phyloP scores from a whole-genome alignment of 176 grass and related monocot genomes.

The Secale cereale region DNA sequence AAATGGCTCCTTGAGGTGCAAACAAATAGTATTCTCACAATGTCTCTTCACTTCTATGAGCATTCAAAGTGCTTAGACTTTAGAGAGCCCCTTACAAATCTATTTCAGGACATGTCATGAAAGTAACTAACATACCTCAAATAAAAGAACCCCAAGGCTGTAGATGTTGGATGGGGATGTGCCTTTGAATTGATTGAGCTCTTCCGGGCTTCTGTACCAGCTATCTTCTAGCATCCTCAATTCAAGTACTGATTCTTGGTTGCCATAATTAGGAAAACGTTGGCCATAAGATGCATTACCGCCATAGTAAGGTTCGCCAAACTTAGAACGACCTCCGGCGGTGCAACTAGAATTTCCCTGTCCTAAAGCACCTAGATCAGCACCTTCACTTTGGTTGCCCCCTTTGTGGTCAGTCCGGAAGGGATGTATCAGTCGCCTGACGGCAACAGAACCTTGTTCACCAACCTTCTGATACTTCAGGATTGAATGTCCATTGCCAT shows the following conservation, averaged over 20 bases:
- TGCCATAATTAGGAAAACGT: slow-evolving; percentile 25
- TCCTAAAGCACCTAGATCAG: slow-evolving; percentile 23
- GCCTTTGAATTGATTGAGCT: slow-evolving; percentile 36
- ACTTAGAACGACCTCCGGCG: slow-evolving; percentile 32
- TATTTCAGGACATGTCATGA: slow-evolving; percentile 1
- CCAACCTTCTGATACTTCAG: slow-evolving; percentile 71
- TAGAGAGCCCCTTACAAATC: slow-evolving; percentile 13
- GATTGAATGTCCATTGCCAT: slow-evolving; percentile 28
- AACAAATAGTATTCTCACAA: not conserved
- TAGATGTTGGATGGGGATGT: slow-evolving; percentile 74
- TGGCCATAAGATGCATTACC: slow-evolving; percentile 11
- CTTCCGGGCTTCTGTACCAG: slow-evolving; percentile 90
- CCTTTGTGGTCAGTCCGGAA: slow-evolving; percentile 36
- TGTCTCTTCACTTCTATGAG: slow-evolving; percentile 4
- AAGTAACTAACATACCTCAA: slow-evolving; percentile 68
- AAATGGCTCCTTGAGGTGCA: not conserved
- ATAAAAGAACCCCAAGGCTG: slow-evolving; percentile 93
- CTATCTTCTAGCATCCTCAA: slow-evolving; percentile 70
- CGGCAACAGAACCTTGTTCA: slow-evolving; percentile 28
- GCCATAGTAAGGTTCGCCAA: slow-evolving; percentile 9
- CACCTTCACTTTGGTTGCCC: slow-evolving; percentile 33
- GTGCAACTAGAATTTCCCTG: slow-evolving; percentile 36
- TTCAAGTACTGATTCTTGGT: slow-evolving; percentile 40
- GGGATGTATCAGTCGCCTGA: slow-evolving; percentile 23
- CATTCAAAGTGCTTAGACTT: not conserved